These are phyloP conservation scores for Phialophora chinensis DNA, from an alignment of 2,329 filamentous ascomycete genomes.

Conservation along the genomic window DNA sequence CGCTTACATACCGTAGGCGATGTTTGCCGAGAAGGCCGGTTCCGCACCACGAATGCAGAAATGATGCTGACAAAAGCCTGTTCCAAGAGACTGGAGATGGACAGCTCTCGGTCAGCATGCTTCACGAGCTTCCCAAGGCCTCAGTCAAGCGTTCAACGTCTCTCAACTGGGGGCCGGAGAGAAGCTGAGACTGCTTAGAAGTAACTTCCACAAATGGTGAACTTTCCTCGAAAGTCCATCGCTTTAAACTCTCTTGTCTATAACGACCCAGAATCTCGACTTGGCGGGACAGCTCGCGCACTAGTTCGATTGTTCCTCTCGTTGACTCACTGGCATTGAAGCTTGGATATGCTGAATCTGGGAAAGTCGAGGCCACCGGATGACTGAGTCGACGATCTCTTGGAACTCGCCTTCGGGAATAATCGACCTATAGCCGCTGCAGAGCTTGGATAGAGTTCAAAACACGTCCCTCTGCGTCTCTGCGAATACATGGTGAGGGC, in stretches of 20 bases:
- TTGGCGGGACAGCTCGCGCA: background rate
- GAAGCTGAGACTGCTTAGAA: background rate
- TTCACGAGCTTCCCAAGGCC: background rate
- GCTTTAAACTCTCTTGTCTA: background rate
- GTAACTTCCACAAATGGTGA: background rate
- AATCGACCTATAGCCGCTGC: background rate
- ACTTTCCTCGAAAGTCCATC: background rate
- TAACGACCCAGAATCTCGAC: background rate
- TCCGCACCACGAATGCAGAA: background rate
- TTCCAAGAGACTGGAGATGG: background rate
- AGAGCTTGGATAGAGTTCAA: background rate
- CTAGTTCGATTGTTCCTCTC: background rate
- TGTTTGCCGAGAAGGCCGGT: conserved; percentile 11
- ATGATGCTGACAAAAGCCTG: background rate
- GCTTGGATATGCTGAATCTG: background rate
- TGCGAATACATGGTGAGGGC: background rate
- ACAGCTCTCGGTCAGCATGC: background rate
- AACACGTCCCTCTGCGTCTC: background rate
- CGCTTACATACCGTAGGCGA: conserved; percentile 21
- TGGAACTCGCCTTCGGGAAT: background rate
- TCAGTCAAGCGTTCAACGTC: background rate
- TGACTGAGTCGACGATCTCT: background rate
- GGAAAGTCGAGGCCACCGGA: background rate
- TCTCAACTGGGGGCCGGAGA: background rate
- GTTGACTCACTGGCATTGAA: background rate